Conservation (phyloP, 306 rosid genomes). For the Acacia crassicarpa region DNA sequence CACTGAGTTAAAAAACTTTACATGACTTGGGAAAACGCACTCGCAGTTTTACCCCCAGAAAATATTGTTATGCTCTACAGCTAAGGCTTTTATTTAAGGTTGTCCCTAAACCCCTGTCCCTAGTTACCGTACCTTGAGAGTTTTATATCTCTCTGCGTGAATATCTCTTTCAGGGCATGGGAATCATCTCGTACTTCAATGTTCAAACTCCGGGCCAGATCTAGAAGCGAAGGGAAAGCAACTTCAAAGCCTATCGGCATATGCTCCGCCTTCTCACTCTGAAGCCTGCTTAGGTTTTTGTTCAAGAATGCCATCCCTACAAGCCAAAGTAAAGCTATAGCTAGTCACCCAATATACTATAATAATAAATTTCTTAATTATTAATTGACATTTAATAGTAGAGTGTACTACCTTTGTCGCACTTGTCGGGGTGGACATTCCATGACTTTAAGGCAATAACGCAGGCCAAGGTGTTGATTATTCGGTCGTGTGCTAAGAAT, state of each 20-base stretch:
- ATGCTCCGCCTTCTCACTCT: constrained; percentile 71
- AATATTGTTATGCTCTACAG: background rate
- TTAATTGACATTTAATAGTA: background rate
- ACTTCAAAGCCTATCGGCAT: constrained; percentile 95
- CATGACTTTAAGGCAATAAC: constrained; percentile 69
- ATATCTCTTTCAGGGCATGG: constrained; percentile 58
- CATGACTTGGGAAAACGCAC: background rate
- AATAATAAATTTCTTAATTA: background rate
- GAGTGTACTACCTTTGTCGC: constrained; percentile 51
- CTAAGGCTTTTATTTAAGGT: background rate
- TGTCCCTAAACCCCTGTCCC: background rate
- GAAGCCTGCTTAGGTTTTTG: constrained; percentile 57
- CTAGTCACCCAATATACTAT: too few relatives aligned
- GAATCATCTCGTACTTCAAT: constrained; percentile 60
- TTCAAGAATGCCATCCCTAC: constrained; percentile 64
- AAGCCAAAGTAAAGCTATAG: background rate
- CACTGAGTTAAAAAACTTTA: constrained; percentile 17
- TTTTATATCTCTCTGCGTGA: constrained; percentile 58
- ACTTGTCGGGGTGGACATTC: constrained; percentile 66
- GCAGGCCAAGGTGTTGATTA: constrained; percentile 77
- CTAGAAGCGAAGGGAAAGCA: constrained; percentile 86
- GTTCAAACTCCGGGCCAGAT: constrained; percentile 58
- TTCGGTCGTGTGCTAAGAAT: constrained; percentile 75
- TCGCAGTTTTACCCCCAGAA: background rate
- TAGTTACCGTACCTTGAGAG: constrained; percentile 55